Percentiles rank a stretch among this genome's conserved stretches.
phyloP scores from a whole-genome alignment of 2,329 filamentous ascomycete genomes.

The Fusarium napiforme region DNA sequence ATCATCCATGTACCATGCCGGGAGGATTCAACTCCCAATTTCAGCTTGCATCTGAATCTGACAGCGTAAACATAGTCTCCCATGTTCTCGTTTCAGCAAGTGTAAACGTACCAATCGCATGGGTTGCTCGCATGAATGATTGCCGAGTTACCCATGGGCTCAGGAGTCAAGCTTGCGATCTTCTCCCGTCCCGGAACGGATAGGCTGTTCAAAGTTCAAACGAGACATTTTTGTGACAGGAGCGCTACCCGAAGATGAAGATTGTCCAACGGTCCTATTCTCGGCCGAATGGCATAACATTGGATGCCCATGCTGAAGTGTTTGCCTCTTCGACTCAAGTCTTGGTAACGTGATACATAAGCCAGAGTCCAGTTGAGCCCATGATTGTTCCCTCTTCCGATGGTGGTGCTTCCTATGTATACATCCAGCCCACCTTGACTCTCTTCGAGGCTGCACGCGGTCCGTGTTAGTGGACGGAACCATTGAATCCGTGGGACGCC shows the following conservation, averaged over 20 bases:
- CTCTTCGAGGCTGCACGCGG: constrained; percentile 12
- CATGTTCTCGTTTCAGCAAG: constrained; percentile 2
- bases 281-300: constrained; percentile 27
- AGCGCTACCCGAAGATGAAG: constrained; percentile 22
- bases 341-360: background rate
- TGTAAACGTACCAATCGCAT: constrained; percentile 8
- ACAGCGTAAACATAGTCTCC: constrained; percentile 11
- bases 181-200: background rate
- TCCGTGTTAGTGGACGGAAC: constrained; percentile 19
- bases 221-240: constrained; percentile 13
- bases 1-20: constrained; percentile 18
- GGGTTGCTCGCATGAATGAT: constrained; percentile 24
- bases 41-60: constrained; percentile 10
- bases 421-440: background rate
- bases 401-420: background rate
- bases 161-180: constrained; percentile 10
- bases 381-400: background rate
- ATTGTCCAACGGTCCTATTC: constrained; percentile 38
- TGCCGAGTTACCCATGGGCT: constrained; percentile 13
- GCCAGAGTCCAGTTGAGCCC: background rate
- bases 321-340: background rate
- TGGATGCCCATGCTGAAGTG: background rate
- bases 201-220: background rate
- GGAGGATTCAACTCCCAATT: constrained; percentile 23
- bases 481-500: constrained; percentile 11